Base-by-base conservation (phyloP, 345 rosid genomes). In the Pistacia atlantica region DNA sequence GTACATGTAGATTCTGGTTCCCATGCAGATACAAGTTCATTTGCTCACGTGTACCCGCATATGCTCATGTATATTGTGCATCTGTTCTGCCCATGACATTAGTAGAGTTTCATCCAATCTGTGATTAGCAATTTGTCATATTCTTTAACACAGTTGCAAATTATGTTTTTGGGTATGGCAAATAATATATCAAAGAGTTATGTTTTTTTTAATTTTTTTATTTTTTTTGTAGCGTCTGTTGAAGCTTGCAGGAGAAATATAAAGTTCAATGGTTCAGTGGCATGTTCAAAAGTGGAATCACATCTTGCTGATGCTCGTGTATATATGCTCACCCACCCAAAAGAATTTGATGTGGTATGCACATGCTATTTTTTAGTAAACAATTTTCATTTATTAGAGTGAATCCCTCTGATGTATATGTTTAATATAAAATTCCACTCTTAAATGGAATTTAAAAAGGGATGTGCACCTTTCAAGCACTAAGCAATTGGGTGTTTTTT, bases 301-400 rank as follows among this genome's bases (percentile, higher is more conserved):
- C 91, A 92, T 86, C 95, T 90, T 56, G 85, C 93, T 66, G 99
- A 97, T 90, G 96, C 98, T 77, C 97, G 98, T 83, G 95, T 94
- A 17, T 88, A 88, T 78, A 97, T 97, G 98, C 97, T 97, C 67
- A 87, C 94, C 52, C 90, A 97, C 79, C 96, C 95, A 65, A 97
- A 94, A 86, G 98, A 97, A 82, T 97, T 86, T 82, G 99, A 97
- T 79, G 90, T 90, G 94, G 99, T 97, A 91, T 74, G 82, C 33
- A 7, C 64, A n/a, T 67, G 5, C 69, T 70, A 35, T 38, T 51
- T 62, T 10, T 12, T 1, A 16, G 3, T 25, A 45, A 4, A 12
- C 17, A 45, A 13, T 49, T 71, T 48, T 10, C 14, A 18, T 68
- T 8, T 63, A n/a, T 7, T 38, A 37, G 22, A 13, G 4, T 11